phyloP scores from a whole-genome alignment of 169 alveolate species.

The Perkinsus marinus region DNA sequence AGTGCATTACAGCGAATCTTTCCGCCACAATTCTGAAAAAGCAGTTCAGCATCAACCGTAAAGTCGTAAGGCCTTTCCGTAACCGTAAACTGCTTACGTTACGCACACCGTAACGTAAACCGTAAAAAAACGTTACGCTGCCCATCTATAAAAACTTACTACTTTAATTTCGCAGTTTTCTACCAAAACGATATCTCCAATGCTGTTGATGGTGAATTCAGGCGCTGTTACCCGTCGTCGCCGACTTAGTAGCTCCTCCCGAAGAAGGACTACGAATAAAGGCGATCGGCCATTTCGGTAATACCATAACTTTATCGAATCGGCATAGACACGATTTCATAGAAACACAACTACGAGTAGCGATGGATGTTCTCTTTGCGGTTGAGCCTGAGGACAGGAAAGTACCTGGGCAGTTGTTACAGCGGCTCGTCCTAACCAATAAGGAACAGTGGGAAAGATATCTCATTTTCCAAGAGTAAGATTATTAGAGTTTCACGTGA shows the following conservation, averaged over 20 bases:
- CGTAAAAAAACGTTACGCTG: too few species aligned
- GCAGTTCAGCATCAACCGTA: too few species aligned
- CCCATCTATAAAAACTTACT: too few species aligned
- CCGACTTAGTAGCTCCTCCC: background rate
- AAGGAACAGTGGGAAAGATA: background rate
- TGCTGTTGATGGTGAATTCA: background rate
- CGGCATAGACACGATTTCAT: background rate
- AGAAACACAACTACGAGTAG: background rate
- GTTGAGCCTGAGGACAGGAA: background rate
- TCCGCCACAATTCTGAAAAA: too few species aligned
- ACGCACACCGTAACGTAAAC: too few species aligned
- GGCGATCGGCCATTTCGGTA: background rate
- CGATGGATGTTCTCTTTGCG: background rate
- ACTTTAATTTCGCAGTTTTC: too few species aligned
- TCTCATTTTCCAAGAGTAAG: background rate
- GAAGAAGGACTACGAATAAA: background rate
- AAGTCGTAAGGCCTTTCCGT: too few species aligned
- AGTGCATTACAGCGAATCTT: too few species aligned
- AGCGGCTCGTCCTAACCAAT: background rate
- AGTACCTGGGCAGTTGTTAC: background rate
- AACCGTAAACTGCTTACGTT: too few species aligned
- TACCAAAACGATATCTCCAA: too few species aligned
- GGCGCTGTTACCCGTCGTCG: background rate
- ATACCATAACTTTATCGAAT: background rate
- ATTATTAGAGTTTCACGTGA: too few species aligned